These are phyloP conservation scores for Xylaria digitata DNA, from an alignment of 2,329 filamentous ascomycete species.

Conservation along the genomic window DNA sequence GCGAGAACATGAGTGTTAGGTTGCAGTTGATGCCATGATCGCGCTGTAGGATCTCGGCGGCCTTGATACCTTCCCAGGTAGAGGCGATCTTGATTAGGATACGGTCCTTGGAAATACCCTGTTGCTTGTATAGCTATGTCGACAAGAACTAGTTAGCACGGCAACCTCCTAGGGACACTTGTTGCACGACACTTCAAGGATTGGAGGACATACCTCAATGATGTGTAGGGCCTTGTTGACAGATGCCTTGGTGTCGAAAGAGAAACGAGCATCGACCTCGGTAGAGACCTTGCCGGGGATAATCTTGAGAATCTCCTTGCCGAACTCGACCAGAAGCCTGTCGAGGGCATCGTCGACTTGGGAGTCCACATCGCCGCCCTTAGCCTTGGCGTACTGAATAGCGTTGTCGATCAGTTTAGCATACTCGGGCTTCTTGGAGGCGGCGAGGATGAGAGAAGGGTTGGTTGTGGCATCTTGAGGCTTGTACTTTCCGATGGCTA, in stretches of 20 bases:
- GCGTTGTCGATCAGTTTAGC: slow-evolving; percentile 89
- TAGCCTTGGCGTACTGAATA: slow-evolving; percentile 84
- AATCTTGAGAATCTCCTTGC: slow-evolving; percentile 95
- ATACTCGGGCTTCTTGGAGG: slow-evolving; percentile 98
- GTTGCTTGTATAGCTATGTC: slow-evolving; percentile 87
- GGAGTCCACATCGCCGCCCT: slow-evolving; percentile 75
- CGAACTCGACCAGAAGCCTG: slow-evolving; percentile 95
- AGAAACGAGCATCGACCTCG: slow-evolving; percentile 95
- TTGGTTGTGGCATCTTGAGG: slow-evolving; percentile 99
- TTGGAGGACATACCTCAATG: slow-evolving; percentile 77
- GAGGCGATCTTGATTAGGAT: slow-evolving; percentile 99
- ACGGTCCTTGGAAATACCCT: slow-evolving; percentile 92
- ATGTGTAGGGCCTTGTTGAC: slow-evolving; percentile 97
- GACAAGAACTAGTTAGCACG: slow-evolving; percentile 27
- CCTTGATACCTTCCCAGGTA: slow-evolving; percentile 99
- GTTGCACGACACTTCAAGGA: background rate
- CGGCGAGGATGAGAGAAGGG: slow-evolving; percentile 97
- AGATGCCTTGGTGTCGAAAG: slow-evolving; percentile 92
- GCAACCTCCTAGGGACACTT: background rate
- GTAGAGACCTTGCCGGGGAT: slow-evolving; percentile 99
- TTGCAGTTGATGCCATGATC: slow-evolving; percentile 98
- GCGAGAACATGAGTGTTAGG: slow-evolving; percentile 98
- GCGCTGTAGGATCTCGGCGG: slow-evolving; percentile 93
- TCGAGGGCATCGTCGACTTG: slow-evolving; percentile 93
- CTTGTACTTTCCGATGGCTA: slow-evolving; percentile 99